Evolutionary conservation across 139 green algal genomes (phyloP).

Genomic region (Auxenochlorella pyrenoidosa): DNA sequence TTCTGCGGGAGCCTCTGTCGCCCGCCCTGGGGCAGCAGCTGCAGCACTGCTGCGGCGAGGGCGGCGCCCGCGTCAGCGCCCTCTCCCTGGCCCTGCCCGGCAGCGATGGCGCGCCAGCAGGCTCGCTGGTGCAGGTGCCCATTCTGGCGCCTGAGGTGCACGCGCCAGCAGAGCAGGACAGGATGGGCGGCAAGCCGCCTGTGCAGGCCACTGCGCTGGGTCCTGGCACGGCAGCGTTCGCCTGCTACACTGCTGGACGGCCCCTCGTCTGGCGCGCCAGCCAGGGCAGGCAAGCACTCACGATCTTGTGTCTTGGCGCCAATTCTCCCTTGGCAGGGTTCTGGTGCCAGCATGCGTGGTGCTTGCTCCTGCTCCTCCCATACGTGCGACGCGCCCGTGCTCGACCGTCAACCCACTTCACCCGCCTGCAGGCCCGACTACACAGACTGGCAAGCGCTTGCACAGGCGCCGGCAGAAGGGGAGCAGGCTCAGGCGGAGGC

Average conservation of each 20-base stretch:
- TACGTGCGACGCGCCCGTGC: too few species aligned
- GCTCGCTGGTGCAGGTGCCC: too few species aligned
- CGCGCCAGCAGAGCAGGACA: too few species aligned
- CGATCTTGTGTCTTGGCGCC: not conserved
- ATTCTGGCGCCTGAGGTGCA: too few species aligned
- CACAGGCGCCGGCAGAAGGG: not conserved
- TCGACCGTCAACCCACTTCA: too few species aligned
- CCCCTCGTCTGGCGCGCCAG: constrained; percentile 7
- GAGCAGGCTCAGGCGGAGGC: not conserved
- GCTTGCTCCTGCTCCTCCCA: too few species aligned
- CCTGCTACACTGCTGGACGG: not conserved
- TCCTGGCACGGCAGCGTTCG: not conserved
- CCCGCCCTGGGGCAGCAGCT: not conserved
- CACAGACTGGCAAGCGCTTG: constrained; percentile 2
- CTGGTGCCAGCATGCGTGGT: not conserved
- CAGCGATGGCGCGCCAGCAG: not conserved
- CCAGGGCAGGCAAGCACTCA: not conserved
- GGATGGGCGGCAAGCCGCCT: not conserved
- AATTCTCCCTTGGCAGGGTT: too few species aligned
- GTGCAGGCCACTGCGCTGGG: not conserved
- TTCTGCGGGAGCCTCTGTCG: not conserved
- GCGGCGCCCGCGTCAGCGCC: not conserved
- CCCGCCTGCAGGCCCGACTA: not conserved
- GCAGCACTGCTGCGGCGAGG: not conserved
- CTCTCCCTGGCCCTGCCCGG: constrained; percentile 1